Percentiles rank a stretch among this genome's conserved stretches.
These are phyloP conservation scores for Penicillium psychrosexuale DNA, from an alignment of 2,329 filamentous ascomycete species.

Conservation along the genomic window DNA sequence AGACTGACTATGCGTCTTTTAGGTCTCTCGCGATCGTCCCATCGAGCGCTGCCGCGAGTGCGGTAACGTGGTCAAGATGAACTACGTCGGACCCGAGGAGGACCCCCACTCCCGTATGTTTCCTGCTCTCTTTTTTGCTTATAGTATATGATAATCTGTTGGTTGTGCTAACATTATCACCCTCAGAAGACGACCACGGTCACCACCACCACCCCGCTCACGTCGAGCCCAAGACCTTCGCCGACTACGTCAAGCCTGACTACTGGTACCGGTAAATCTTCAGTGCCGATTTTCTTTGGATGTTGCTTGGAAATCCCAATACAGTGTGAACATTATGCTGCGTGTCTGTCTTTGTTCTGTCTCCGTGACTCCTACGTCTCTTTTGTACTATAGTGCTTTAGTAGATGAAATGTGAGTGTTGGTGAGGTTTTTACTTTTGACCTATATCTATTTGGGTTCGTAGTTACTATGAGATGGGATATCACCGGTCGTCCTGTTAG, in stretches of 20 bases:
- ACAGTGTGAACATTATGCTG: conserved; percentile 21
- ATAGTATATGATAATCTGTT: background rate
- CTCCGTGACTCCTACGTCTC: conserved; percentile 19
- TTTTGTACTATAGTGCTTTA: conserved; percentile 31
- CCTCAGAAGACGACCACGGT: conserved; percentile 42
- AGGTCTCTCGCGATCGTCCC: conserved; percentile 86
- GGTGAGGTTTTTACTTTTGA: conserved; percentile 19
- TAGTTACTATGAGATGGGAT: background rate
- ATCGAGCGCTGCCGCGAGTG: conserved; percentile 96
- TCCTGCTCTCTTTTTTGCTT: conserved; percentile 10
- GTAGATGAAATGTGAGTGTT: conserved; percentile 28
- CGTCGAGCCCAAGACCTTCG: conserved; percentile 92
- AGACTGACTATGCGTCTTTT: conserved; percentile 1
- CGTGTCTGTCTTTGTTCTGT: conserved; percentile 23
- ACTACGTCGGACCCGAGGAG: conserved; percentile 83
- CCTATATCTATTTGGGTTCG: background rate
- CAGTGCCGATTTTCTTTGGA: conserved; percentile 5
- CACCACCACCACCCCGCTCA: conserved; percentile 50
- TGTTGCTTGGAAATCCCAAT: conserved; percentile 11
- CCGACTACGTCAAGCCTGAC: conserved; percentile 91
- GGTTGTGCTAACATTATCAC: conserved; percentile 7
- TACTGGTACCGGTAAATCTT: conserved; percentile 68
- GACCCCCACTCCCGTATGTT: conserved; percentile 59
- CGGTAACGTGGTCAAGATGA: conserved; percentile 95
- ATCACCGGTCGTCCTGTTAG: background rate